These are phyloP conservation scores for Paramecium primaurelia DNA, from an alignment of 73 alveolate genomes.

Conservation along the genomic window DNA sequence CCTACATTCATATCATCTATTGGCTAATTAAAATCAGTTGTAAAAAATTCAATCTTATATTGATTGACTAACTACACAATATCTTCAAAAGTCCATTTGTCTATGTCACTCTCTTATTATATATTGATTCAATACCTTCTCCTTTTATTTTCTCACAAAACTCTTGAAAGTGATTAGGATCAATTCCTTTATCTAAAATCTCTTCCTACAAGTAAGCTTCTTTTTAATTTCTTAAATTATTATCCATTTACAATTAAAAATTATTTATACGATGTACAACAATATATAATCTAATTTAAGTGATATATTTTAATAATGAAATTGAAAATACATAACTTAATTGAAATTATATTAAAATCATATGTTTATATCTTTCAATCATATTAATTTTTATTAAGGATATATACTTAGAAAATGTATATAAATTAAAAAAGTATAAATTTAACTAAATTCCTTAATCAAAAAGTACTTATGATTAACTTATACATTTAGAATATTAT, in stretches of 20 bases:
- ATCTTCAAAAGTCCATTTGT: slow-evolving; percentile 32
- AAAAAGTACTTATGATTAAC: not conserved
- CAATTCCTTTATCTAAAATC: slow-evolving; percentile 26
- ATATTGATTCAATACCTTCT: not conserved
- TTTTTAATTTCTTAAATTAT: not conserved
- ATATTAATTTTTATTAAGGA: not conserved
- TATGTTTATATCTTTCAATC: not conserved
- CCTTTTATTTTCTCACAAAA: slow-evolving; percentile 39
- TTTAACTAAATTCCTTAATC: not conserved
- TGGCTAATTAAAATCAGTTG: not conserved
- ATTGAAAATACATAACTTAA: not conserved
- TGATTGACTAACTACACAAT: not conserved
- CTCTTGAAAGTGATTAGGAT: slow-evolving; percentile 8
- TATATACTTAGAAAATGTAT: not conserved
- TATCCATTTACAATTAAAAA: not conserved
- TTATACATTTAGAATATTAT: not conserved
- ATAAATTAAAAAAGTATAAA: not conserved
- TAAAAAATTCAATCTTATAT: not conserved
- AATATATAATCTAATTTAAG: not conserved
- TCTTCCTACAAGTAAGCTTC: not conserved
- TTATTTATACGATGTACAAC: not conserved
- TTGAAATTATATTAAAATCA: not conserved
- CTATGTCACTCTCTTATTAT: slow-evolving; percentile 15
- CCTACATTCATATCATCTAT: not conserved
- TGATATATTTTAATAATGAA: not conserved